Evolutionary conservation across 2,329 filamentous ascomycete genomes (phyloP).

Genomic region (Zasmidium angulare): DNA sequence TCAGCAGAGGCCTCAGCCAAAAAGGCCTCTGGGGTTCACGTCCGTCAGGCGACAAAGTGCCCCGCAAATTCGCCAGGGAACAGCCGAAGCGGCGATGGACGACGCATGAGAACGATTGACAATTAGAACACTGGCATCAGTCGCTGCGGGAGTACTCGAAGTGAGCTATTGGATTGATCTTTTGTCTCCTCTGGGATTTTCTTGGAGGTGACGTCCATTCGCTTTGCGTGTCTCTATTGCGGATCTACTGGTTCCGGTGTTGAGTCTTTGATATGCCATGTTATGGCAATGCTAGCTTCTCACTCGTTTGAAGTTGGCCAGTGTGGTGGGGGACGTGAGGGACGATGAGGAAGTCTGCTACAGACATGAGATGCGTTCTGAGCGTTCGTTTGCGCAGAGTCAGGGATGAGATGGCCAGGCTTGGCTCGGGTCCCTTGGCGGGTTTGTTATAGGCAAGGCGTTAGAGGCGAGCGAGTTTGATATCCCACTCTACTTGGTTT

Average conservation of each 20-base stretch:
- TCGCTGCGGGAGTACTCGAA: constrained; percentile 10
- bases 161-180: too few relatives aligned
- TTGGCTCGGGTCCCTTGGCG: background rate
- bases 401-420: background rate
- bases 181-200: too few relatives aligned
- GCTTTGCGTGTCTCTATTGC: background rate
- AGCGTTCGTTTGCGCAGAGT: background rate
- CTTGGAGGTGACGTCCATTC: background rate
- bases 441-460: too few relatives aligned
- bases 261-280: background rate
- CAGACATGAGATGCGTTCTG: background rate
- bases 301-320: background rate
- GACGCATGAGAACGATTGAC: constrained; percentile 21
- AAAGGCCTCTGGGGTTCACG: constrained; percentile 47
- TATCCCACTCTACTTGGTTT: background rate
- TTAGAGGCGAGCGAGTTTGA: background rate
- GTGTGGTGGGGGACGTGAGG: too few relatives aligned
- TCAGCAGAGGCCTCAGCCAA: constrained; percentile 30
- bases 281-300: background rate
- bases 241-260: background rate
- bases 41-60: constrained; percentile 19
- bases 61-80: constrained; percentile 13
- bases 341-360: too few relatives aligned
- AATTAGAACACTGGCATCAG: constrained; percentile 14
- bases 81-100: constrained; percentile 24